Evolutionary conservation across 495 filamentous ascomycete species (phyloP).

Genomic region (Penicillium cinerascens): DNA sequence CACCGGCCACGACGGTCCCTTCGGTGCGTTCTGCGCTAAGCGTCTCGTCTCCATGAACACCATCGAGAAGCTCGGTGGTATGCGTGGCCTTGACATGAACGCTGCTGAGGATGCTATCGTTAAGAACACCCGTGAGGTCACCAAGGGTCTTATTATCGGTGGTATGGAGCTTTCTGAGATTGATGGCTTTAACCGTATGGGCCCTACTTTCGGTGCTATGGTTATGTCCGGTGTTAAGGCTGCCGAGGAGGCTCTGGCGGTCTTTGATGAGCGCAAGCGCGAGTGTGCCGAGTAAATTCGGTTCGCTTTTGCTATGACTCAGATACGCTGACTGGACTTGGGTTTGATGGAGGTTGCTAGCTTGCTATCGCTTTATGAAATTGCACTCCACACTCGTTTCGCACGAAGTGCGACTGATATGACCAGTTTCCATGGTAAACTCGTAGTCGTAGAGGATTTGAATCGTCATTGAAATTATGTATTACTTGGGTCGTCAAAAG

Average conservation of each 20-base stretch:
- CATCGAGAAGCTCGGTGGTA: constrained; percentile 78
- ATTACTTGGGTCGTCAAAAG: not conserved
- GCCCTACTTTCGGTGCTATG: constrained; percentile 78
- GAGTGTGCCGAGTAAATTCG: constrained; percentile 49
- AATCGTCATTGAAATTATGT: not conserved
- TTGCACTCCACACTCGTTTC: constrained; percentile 24
- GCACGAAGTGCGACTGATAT: constrained; percentile 4
- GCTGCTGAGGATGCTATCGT: constrained; percentile 86
- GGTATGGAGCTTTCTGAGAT: constrained; percentile 92
- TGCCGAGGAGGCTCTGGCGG: constrained; percentile 74
- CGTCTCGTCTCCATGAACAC: constrained; percentile 76
- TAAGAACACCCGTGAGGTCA: constrained; percentile 80
- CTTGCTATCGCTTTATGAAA: constrained; percentile 8
- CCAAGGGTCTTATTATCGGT: constrained; percentile 83
- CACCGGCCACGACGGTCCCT: constrained; percentile 87
- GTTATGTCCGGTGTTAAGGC: constrained; percentile 80
- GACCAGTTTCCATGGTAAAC: no score
- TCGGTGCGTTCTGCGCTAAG: constrained; percentile 86
- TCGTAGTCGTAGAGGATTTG: not conserved
- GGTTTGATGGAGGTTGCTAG: constrained; percentile 8
- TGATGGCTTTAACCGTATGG: constrained; percentile 86
- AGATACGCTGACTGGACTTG: not conserved
- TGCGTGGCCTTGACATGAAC: constrained; percentile 91
- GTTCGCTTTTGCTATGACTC: not conserved
- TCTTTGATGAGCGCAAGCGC: constrained; percentile 72